phyloP scores from a whole-genome alignment of 768 basidiomycete genomes.

The Aureoboletus auriporus region DNA sequence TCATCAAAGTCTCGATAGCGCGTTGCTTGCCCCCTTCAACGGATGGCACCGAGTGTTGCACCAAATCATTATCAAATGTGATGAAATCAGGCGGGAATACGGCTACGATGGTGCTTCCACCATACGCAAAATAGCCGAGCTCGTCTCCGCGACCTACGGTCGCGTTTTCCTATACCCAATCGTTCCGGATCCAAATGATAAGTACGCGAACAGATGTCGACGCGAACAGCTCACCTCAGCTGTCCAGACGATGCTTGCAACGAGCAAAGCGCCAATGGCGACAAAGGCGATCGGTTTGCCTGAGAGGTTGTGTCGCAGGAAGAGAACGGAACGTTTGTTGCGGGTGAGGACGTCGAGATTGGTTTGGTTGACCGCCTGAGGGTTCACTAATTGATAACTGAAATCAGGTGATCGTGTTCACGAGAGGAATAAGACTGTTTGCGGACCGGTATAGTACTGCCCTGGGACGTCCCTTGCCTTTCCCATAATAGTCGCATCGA shows the following conservation, averaged over 20 bases:
- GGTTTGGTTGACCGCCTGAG: slow-evolving; percentile 68
- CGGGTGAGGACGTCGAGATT: slow-evolving; percentile 63
- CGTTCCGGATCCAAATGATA: background rate
- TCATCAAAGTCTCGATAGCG: slow-evolving; percentile 62
- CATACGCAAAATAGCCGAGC: slow-evolving; percentile 67
- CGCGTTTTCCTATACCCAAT: slow-evolving; percentile 32
- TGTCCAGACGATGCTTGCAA: slow-evolving; percentile 72
- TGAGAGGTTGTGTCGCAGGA: slow-evolving; percentile 44
- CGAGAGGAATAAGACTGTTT: background rate
- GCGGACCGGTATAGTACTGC: slow-evolving; percentile 57
- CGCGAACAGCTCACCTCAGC: slow-evolving; percentile 17
- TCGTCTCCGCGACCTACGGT: slow-evolving; percentile 62
- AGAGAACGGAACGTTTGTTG: slow-evolving; percentile 55
- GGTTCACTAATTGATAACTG: slow-evolving; percentile 52
- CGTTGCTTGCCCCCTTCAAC: slow-evolving; percentile 17
- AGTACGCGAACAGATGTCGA: too few species aligned
- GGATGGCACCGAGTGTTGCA: slow-evolving; percentile 43
- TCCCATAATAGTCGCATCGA: slow-evolving; percentile 47
- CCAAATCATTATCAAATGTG: slow-evolving; percentile 61
- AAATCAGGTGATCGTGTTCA: background rate
- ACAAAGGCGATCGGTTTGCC: slow-evolving; percentile 59
- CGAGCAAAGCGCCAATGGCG: slow-evolving; percentile 78
- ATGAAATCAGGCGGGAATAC: slow-evolving; percentile 54
- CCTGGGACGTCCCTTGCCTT: slow-evolving; percentile 46
- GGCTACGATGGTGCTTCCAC: slow-evolving; percentile 67